Conservation (phyloP, 2,329 filamentous ascomycete genomes). For the Alternaria burnsii region DNA sequence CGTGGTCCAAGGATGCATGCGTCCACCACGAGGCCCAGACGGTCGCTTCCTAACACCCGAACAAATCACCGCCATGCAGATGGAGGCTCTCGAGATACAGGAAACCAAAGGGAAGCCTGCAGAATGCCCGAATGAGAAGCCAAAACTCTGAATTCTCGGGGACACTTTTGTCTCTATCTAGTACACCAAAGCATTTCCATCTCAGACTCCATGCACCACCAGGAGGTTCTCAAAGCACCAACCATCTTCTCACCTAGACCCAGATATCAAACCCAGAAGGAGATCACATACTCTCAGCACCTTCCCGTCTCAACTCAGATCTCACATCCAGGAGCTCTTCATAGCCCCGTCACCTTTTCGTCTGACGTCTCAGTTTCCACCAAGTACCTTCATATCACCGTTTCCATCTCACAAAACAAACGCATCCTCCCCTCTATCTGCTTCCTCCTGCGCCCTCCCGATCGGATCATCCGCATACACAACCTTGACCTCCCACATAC, state of each 20-base stretch:
- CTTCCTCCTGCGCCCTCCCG: conserved; percentile 21
- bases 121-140: background rate
- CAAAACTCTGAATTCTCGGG: conserved; percentile 5
- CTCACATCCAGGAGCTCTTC: background rate
- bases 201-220: background rate
- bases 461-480: conserved; percentile 29
- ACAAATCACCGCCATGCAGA: background rate
- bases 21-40: conserved; percentile 1
- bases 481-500: conserved; percentile 31
- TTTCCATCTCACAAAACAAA: conserved; percentile 2
- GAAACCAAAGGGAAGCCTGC: background rate
- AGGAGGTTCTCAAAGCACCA: background rate
- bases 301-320: background rate
- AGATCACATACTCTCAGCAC: background rate
- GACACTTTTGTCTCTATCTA: background rate
- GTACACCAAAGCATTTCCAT: background rate
- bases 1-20: background rate
- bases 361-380: background rate
- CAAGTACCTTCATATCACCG: background rate
- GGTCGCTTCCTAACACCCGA: conserved; percentile 5
- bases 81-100: background rate
- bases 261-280: background rate
- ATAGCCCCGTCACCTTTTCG: background rate
- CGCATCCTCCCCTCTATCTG: background rate
- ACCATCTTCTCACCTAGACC: background rate